Conservation (phyloP, 345 rosid species). For the Leavenworthia alabamica region DNA sequence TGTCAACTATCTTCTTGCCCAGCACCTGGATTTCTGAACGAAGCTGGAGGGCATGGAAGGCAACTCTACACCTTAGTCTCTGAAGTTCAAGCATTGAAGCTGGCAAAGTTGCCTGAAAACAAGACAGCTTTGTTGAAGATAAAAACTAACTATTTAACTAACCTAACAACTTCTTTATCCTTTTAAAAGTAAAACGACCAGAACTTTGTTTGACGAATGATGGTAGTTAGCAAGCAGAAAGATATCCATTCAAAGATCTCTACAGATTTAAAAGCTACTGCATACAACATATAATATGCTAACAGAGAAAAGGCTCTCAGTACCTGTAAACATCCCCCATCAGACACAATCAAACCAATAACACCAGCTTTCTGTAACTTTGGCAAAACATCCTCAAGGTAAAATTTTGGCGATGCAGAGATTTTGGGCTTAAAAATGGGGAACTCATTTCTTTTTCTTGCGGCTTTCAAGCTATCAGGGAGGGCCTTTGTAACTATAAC, state of each 20-base stretch:
- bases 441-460: constrained; percentile 65
- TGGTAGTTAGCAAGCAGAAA: constrained; percentile 13
- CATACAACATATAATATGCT: neutral
- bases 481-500: constrained; percentile 57
- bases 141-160: neutral
- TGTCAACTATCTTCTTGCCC: constrained; percentile 76
- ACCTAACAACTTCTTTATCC: neutral
- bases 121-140: constrained; percentile 12
- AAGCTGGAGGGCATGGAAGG: constrained; percentile 92
- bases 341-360: constrained; percentile 62
- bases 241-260: constrained; percentile 5
- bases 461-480: constrained; percentile 73
- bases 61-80: constrained; percentile 94
- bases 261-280: neutral
- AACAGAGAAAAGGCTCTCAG: neutral
- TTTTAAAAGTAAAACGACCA: neutral
- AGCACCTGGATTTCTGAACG: constrained; percentile 74
- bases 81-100: constrained; percentile 75
- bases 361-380: constrained; percentile 62
- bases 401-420: constrained; percentile 66
- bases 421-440: constrained; percentile 68
- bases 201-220: neutral
- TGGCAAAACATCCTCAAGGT: constrained; percentile 72
- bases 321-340: constrained; percentile 97
- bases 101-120: constrained; percentile 75